Evolutionary conservation across 179 eudicot genomes (phyloP).

Genomic region (Beta macrorhiza): DNA sequence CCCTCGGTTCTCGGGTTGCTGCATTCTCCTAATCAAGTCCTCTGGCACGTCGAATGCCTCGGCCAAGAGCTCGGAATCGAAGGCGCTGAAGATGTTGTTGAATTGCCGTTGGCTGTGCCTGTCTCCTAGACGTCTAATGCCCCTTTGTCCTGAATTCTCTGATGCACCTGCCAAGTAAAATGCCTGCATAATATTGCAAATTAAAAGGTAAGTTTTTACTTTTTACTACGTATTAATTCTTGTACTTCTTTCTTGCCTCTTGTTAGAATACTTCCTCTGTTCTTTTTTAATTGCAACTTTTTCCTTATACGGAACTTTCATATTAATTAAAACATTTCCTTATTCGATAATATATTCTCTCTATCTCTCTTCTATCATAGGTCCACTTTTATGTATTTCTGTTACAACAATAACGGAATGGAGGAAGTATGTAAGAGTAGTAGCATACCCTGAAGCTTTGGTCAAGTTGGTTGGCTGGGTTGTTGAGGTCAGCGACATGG

Average conservation of each 20-base stretch:
- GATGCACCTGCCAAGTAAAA: conserved; percentile 59
- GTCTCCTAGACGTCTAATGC: neutral
- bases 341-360: no score
- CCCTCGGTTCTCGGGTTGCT: conserved; percentile 39
- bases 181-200: conserved; percentile 27
- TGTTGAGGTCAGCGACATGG: conserved; percentile 57
- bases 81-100: conserved; percentile 50
- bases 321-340: no score
- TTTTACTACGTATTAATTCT: no score
- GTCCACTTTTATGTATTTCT: no score
- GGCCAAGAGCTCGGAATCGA: conserved; percentile 50
- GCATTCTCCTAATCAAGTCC: conserved; percentile 49
- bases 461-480: conserved; percentile 75
- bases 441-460: conserved; percentile 43
- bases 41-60: conserved; percentile 44
- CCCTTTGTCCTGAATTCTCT: conserved; percentile 20
- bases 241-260: no score
- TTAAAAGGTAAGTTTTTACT: no score
- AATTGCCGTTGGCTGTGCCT: conserved; percentile 20
- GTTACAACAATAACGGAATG: no score
- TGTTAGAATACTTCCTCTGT: no score
- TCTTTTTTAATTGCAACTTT: no score
- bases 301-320: no score
- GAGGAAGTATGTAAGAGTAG: no score
- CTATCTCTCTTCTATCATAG: no score